These are phyloP conservation scores for Aspergillus sp. DNA, from an alignment of 2,329 filamentous ascomycete species.

Conservation along the genomic window DNA sequence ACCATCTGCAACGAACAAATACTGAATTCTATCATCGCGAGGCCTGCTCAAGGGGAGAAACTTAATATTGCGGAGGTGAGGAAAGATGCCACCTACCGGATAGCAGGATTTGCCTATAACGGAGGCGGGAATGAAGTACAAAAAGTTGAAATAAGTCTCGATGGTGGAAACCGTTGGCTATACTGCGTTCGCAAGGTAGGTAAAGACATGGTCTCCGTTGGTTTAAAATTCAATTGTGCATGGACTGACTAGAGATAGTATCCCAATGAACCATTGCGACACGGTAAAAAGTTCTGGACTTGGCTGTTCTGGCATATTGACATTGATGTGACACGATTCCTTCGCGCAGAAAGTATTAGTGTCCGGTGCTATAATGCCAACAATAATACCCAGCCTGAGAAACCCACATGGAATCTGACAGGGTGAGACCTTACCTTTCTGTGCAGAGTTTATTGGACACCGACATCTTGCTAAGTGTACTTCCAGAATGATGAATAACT, in stretches of 20 bases:
- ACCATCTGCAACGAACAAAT: conserved; percentile 48
- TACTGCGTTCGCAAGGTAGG: conserved; percentile 42
- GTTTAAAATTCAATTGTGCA: not conserved
- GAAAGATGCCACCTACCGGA: conserved; percentile 38
- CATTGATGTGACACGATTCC: conserved; percentile 40
- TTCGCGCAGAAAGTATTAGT: conserved; percentile 38
- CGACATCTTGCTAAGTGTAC: conserved; percentile 17
- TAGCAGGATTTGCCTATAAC: conserved; percentile 47
- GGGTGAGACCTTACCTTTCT: conserved; percentile 20
- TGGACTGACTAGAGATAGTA: conserved; percentile 22
- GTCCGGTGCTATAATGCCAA: conserved; percentile 48
- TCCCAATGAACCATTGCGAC: conserved; percentile 45
- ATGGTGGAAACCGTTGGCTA: conserved; percentile 45
- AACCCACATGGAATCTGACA: conserved; percentile 46
- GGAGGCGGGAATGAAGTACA: conserved; percentile 48
- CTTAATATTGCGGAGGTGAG: conserved; percentile 35
- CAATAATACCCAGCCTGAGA: conserved; percentile 48
- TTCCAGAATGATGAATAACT: conserved; percentile 51
- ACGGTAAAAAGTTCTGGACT: conserved; percentile 52
- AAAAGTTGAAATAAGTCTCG: conserved; percentile 46
- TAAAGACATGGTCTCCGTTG: conserved; percentile 6
- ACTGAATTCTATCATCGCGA: conserved; percentile 45
- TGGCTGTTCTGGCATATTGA: conserved; percentile 53
- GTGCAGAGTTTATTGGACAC: not conserved
- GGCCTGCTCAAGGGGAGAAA: conserved; percentile 43